Percentiles rank a stretch among this genome's conserved stretches.
Conservation (phyloP, 768 basidiomycete genomes). For the Russula ochroleuca region DNA sequence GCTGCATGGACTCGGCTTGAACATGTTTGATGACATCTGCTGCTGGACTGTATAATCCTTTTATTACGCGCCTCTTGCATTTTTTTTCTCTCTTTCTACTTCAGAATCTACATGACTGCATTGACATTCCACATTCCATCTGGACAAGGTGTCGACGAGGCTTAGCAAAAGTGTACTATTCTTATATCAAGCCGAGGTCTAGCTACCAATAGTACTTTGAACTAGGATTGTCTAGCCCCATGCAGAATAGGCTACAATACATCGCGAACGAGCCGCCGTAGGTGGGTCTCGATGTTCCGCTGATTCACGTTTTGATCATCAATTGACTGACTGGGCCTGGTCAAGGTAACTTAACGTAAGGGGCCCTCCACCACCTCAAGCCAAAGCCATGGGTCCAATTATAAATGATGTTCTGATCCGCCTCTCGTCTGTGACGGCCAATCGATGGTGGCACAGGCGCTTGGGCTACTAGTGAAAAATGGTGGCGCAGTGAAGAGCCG, state of each 20-base stretch:
- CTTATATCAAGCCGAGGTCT: background rate
- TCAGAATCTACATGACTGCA: background rate
- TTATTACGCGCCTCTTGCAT: conserved; percentile 8
- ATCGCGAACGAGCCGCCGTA: background rate
- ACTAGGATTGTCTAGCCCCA: background rate
- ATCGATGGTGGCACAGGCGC: background rate
- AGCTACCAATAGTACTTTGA: background rate
- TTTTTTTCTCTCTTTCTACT: background rate
- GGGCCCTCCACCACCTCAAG: background rate
- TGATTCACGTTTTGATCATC: background rate
- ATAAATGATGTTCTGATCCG: background rate
- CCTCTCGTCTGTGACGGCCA: background rate
- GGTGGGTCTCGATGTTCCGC: background rate
- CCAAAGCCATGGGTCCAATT: background rate
- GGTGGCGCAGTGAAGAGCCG: background rate
- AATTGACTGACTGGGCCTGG: background rate
- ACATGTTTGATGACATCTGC: conserved; percentile 15
- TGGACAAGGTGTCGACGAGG: background rate
- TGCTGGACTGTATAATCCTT: conserved; percentile 15
- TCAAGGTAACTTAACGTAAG: no score
- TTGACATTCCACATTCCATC: background rate
- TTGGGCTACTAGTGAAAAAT: background rate
- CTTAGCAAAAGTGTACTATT: background rate
- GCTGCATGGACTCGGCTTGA: conserved; percentile 9
- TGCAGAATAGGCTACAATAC: background rate